These are phyloP conservation scores for Chaetothyriales sp. DNA, from an alignment of 2,329 filamentous ascomycete species.

Conservation along the genomic window DNA sequence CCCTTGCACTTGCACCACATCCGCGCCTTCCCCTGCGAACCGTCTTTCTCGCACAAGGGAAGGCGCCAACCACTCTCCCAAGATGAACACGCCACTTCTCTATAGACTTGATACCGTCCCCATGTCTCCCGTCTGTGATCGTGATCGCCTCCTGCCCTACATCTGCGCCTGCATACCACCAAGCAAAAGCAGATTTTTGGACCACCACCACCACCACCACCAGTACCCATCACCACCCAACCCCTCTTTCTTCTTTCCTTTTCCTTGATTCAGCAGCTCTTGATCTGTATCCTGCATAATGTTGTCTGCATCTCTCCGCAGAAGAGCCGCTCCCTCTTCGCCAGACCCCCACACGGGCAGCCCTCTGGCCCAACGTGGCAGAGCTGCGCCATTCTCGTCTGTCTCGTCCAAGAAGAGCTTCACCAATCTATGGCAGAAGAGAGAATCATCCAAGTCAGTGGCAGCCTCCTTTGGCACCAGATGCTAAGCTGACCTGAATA, in stretches of 20 bases:
- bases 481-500: background rate
- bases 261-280: background rate
- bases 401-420: constrained; percentile 1
- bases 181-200: background rate
- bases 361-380: background rate
- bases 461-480: background rate
- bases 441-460: background rate
- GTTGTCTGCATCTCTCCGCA: background rate
- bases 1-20: background rate
- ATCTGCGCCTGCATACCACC: background rate
- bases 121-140: background rate
- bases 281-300: background rate
- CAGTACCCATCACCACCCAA: background rate
- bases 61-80: background rate
- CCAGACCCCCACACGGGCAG: background rate
- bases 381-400: background rate
- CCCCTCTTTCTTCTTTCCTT: background rate
- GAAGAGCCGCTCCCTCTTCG: background rate
- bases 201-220: background rate
- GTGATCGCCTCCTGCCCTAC: background rate
- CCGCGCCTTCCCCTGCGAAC: background rate
- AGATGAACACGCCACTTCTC: background rate
- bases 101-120: background rate
- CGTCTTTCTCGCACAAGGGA: background rate
- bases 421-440: background rate